phyloP scores from a whole-genome alignment of 2,329 filamentous ascomycete genomes.

The Fusarium secorum region DNA sequence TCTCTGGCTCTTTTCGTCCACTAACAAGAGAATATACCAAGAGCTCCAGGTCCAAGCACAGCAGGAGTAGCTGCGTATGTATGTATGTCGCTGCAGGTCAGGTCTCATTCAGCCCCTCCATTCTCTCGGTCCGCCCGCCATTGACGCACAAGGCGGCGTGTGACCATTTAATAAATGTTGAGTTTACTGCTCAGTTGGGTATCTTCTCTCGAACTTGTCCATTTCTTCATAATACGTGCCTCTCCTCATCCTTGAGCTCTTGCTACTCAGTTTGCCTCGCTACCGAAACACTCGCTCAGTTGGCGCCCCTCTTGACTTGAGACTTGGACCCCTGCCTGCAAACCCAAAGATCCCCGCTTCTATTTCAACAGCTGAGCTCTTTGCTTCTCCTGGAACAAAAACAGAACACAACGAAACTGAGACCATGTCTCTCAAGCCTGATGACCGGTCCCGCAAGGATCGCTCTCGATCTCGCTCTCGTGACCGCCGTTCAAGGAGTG shows the following conservation, averaged over 20 bases:
- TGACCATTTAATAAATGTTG: conserved; percentile 13
- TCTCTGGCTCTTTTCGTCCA: background rate
- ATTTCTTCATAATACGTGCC: conserved; percentile 3
- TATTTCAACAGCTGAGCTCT: conserved; percentile 6
- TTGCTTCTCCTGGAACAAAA: conserved; percentile 2
- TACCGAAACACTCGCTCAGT: background rate
- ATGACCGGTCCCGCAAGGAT: conserved; percentile 53
- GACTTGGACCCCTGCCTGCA: conserved; percentile 9
- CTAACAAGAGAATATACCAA: conserved; percentile 7
- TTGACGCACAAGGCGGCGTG: conserved; percentile 20
- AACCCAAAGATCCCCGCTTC: conserved; percentile 24
- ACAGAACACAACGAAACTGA: background rate
- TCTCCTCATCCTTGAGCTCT: background rate
- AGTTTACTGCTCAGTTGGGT: conserved; percentile 13
- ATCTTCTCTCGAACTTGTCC: conserved; percentile 7
- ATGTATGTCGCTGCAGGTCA: conserved; percentile 31
- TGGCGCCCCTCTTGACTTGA: background rate
- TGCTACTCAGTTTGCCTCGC: background rate
- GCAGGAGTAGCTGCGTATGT: background rate
- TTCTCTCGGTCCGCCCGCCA: conserved; percentile 27
- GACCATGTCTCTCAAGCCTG: conserved; percentile 61
- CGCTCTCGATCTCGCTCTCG: conserved; percentile 59
- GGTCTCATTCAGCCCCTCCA: conserved; percentile 37
- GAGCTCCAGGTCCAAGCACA: conserved; percentile 9
- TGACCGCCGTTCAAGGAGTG: conserved; percentile 46